Conservation (phyloP, 2,329 filamentous ascomycete species). For the Cercospora citrullina region DNA sequence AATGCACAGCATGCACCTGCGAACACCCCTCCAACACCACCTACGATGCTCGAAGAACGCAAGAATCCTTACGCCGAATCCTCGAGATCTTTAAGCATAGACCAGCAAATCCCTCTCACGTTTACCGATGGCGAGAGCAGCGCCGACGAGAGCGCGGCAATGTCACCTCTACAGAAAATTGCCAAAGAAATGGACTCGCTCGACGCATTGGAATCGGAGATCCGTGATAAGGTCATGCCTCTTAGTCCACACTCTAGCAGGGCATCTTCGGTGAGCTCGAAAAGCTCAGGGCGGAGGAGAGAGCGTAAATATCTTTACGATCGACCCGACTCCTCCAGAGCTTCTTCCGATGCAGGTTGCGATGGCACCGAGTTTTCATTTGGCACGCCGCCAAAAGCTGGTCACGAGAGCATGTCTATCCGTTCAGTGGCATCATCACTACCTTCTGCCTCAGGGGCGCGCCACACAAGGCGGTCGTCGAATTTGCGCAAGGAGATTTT, state of each 20-base stretch:
- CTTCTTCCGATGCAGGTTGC: slow-evolving; percentile 36
- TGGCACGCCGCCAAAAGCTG: slow-evolving; percentile 32
- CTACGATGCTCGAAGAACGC: slow-evolving; percentile 75
- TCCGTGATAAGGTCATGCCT: slow-evolving; percentile 63
- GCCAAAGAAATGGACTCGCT: slow-evolving; percentile 68
- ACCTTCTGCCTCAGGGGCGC: slow-evolving; percentile 16
- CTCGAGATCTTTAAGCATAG: slow-evolving; percentile 25
- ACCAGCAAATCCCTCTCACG: slow-evolving; percentile 35
- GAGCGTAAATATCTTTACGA: slow-evolving; percentile 49
- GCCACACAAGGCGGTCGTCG: slow-evolving; percentile 56
- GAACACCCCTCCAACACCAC: slow-evolving; percentile 75
- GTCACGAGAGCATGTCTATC: slow-evolving; percentile 45
- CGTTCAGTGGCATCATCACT: slow-evolving; percentile 52
- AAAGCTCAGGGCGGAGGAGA: slow-evolving; percentile 51
- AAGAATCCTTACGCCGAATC: slow-evolving; percentile 47
- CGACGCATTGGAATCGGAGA: slow-evolving; percentile 54
- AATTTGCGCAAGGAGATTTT: slow-evolving; percentile 77
- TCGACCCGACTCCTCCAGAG: slow-evolving; percentile 42
- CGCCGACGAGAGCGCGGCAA: slow-evolving; percentile 60
- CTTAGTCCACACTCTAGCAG: slow-evolving; percentile 68
- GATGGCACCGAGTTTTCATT: slow-evolving; percentile 44
- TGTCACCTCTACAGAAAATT: slow-evolving; percentile 74
- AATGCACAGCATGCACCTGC: slow-evolving; percentile 84
- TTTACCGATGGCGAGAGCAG: slow-evolving; percentile 66
- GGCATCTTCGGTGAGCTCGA: slow-evolving; percentile 61